Evolutionary conservation across 805 yeast genomes (phyloP).

Genomic region (Yarrowia sp.): DNA sequence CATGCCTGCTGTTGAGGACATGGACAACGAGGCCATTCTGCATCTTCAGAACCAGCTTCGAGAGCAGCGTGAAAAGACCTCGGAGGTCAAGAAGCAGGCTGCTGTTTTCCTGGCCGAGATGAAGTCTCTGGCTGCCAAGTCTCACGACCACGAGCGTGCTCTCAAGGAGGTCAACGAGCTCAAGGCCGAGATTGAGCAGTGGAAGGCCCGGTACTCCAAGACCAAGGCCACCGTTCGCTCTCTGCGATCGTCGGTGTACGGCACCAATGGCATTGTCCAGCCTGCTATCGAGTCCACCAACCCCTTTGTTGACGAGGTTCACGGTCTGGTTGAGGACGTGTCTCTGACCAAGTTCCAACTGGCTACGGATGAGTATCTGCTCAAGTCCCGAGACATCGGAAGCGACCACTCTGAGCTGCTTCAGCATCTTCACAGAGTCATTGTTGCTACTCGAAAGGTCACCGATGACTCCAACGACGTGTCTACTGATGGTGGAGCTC

Average conservation of each 20-base stretch:
- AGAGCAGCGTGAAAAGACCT: slow-evolving; percentile 40
- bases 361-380: slow-evolving; percentile 49
- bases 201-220: slow-evolving; percentile 49
- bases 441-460: slow-evolving; percentile 48
- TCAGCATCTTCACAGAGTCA: slow-evolving; percentile 49
- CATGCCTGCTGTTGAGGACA: slow-evolving; percentile 33
- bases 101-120: slow-evolving; percentile 52
- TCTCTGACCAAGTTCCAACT: slow-evolving; percentile 48
- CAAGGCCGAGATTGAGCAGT: slow-evolving; percentile 49
- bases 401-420: slow-evolving; percentile 45
- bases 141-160: slow-evolving; percentile 43
- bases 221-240: slow-evolving; percentile 47
- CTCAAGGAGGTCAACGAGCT: slow-evolving; percentile 45
- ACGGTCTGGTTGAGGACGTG: slow-evolving; percentile 47
- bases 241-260: slow-evolving; percentile 44
- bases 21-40: slow-evolving; percentile 24
- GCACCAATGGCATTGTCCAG: slow-evolving; percentile 38
- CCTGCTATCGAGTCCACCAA: slow-evolving; percentile 35
- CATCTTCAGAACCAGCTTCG: slow-evolving; percentile 11
- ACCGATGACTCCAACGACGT: slow-evolving; percentile 44
- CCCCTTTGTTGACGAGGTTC: slow-evolving; percentile 40
- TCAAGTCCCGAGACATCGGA: slow-evolving; percentile 45
- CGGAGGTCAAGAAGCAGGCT: slow-evolving; percentile 43
- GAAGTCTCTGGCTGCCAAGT: slow-evolving; percentile 49
- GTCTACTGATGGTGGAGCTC: slow-evolving; percentile 10